Evolutionary conservation across 1,139 yeast species (phyloP).

Genomic region (Scheffersomyces titani): DNA sequence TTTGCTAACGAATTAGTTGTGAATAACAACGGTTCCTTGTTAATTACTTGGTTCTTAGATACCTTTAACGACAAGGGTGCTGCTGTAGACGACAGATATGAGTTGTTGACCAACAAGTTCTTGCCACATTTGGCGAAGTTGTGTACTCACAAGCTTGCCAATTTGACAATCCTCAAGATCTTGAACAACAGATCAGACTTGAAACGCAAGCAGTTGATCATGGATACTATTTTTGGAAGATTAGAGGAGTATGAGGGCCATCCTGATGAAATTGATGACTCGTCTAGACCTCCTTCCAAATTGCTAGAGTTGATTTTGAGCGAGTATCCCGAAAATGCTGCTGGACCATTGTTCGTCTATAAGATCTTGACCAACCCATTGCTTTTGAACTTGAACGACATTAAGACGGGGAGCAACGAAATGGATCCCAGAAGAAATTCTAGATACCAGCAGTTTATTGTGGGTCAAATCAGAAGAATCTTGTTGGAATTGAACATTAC

Average conservation of each 20-base stretch:
- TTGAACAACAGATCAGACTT: constrained; percentile 69
- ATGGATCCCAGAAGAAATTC: constrained; percentile 19
- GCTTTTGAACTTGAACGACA: constrained; percentile 41
- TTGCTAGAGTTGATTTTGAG: constrained; percentile 47
- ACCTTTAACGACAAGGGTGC: constrained; percentile 66
- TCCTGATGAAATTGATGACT: constrained; percentile 18
- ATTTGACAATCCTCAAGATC: constrained; percentile 78
- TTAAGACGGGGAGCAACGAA: constrained; percentile 13
- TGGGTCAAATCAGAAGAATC: constrained; percentile 61
- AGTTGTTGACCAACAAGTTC: constrained; percentile 49
- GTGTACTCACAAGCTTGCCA: constrained; percentile 85
- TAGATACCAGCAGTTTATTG: constrained; percentile 59
- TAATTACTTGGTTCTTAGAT: constrained; percentile 93
- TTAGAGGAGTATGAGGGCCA: constrained; percentile 25
- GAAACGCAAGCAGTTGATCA: constrained; percentile 59
- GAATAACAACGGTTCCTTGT: constrained; percentile 83
- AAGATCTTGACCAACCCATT: constrained; percentile 71
- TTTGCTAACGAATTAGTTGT: constrained; percentile 80
- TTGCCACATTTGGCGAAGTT: constrained; percentile 62
- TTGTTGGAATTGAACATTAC: constrained; percentile 57
- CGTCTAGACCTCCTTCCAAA: constrained; percentile 23
- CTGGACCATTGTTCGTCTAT: constrained; percentile 85
- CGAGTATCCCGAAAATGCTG: constrained; percentile 52
- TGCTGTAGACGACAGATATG: constrained; percentile 31
- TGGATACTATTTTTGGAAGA: constrained; percentile 66